Conservation (phyloP, 2,329 filamentous ascomycete genomes). For the Scedosporium aurantiacum region DNA sequence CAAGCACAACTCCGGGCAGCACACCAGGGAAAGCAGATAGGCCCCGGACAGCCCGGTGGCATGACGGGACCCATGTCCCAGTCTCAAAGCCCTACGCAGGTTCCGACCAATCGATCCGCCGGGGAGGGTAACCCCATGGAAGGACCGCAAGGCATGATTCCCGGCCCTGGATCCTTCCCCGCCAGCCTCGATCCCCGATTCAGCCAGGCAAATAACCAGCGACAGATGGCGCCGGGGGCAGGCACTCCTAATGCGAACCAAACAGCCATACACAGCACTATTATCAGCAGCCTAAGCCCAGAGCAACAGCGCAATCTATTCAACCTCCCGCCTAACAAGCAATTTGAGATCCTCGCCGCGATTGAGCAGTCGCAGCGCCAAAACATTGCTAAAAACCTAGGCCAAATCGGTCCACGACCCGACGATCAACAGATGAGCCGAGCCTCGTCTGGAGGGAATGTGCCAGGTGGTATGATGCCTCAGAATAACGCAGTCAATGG, state of each 20-base stretch:
- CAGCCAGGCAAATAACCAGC: constrained; percentile 36
- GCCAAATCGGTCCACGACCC: constrained; percentile 7
- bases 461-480: not conserved
- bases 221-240: constrained; percentile 25
- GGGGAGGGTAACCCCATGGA: constrained; percentile 17
- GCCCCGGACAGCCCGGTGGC: constrained; percentile 34
- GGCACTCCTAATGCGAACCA: constrained; percentile 23
- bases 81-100: constrained; percentile 49
- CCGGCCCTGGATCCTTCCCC: constrained; percentile 36
- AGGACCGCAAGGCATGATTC: constrained; percentile 23
- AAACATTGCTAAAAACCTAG: constrained; percentile 6
- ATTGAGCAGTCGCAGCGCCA: constrained; percentile 13
- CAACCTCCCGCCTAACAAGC: constrained; percentile 34
- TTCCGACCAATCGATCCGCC: constrained; percentile 41
- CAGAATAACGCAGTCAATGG: not conserved
- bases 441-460: not conserved
- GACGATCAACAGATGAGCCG: constrained; percentile 1
- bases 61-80: constrained; percentile 37
- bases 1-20: constrained; percentile 45
- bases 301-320: constrained; percentile 35
- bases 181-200: constrained; percentile 42
- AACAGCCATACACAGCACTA: constrained; percentile 24
- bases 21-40: constrained; percentile 39
- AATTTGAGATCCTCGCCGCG: constrained; percentile 30
- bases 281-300: constrained; percentile 32